phyloP scores from a whole-genome alignment of 2,329 filamentous ascomycete species.

The Aspergillus cejpii region DNA sequence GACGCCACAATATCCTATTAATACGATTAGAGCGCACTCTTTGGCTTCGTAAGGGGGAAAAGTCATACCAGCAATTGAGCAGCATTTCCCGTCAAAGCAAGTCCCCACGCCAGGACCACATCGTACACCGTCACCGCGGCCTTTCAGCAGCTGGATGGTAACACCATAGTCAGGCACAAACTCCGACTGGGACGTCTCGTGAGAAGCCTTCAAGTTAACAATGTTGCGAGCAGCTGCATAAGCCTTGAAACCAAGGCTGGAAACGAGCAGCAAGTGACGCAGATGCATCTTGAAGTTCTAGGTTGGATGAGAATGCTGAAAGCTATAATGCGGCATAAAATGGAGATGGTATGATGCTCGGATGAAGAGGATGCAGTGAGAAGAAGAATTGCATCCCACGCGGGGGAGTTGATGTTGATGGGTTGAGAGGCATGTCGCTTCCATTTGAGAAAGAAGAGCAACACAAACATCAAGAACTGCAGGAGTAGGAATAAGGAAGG shows the following conservation, averaged over 20 bases:
- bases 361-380: conserved; percentile 7
- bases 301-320: conserved; percentile 6
- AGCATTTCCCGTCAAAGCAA: conserved; percentile 34
- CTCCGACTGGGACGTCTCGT: conserved; percentile 4
- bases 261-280: conserved; percentile 10
- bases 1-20: conserved; percentile 37
- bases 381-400: neutral
- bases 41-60: neutral
- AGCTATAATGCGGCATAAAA: conserved; percentile 22
- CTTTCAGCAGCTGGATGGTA: conserved; percentile 5
- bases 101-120: conserved; percentile 33
- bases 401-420: neutral
- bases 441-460: neutral
- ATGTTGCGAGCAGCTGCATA: conserved; percentile 13
- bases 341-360: conserved; percentile 3
- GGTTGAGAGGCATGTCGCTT: neutral
- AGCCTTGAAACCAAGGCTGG: conserved; percentile 10
- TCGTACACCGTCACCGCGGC: conserved; percentile 19
- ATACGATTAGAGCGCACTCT: neutral
- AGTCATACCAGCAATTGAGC: conserved; percentile 34
- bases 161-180: neutral
- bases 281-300: conserved; percentile 19
- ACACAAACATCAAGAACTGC: neutral
- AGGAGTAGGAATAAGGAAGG: neutral
- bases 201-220: conserved; percentile 5